These are phyloP conservation scores for Botrytis porri DNA, from an alignment of 2,329 filamentous ascomycete genomes.

Conservation along the genomic window DNA sequence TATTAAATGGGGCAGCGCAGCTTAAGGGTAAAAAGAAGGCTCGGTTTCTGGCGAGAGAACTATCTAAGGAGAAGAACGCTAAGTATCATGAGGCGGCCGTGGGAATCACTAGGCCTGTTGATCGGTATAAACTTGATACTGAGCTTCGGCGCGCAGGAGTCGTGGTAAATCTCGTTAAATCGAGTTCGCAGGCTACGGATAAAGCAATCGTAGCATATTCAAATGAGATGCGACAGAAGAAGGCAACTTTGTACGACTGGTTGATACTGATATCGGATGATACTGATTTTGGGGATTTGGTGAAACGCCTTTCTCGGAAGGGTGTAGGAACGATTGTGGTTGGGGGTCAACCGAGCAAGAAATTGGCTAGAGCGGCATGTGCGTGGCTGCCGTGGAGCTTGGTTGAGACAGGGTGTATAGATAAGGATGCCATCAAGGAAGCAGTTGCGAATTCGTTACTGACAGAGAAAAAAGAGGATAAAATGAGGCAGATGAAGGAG, in stretches of 20 bases:
- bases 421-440: background rate
- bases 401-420: background rate
- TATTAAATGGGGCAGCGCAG: no score
- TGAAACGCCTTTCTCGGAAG: background rate
- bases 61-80: background rate
- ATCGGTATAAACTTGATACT: background rate
- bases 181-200: background rate
- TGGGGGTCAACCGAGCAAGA: background rate
- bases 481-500: background rate
- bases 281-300: background rate
- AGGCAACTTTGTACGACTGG: background rate
- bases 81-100: background rate
- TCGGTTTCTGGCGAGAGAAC: background rate
- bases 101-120: background rate
- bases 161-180: background rate
- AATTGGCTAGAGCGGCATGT: background rate
- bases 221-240: background rate
- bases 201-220: background rate
- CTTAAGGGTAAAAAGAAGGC: background rate
- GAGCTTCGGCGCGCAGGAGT: slow-evolving; percentile 2
- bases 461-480: background rate
- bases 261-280: slow-evolving; percentile 7
- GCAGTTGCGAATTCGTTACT: background rate
- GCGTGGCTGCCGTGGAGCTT: background rate
- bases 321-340: background rate